A percentile compares a stretch with the other conserved stretches of the same genome.
Conservation (phyloP, 2,329 filamentous ascomycete species). For the Fusarium gaditjirri region DNA sequence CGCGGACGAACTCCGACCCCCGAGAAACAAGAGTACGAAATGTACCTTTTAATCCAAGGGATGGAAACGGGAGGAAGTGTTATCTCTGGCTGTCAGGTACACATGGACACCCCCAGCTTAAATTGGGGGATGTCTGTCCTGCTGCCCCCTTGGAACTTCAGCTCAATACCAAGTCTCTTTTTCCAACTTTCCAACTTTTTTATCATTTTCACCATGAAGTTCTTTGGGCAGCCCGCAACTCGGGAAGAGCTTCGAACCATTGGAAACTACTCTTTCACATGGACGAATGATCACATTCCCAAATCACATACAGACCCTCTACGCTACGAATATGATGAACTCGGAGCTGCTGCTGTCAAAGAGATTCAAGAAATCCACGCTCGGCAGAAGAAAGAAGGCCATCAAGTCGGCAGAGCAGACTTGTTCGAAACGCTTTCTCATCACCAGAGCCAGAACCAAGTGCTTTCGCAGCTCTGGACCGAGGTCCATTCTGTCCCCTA, state of each 20-base stretch:
- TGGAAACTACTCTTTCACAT: conserved; percentile 12
- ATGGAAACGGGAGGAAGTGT: neutral
- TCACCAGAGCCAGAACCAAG: neutral
- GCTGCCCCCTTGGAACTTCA: neutral
- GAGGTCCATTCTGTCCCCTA: conserved; percentile 68
- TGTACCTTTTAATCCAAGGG: neutral
- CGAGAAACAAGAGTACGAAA: neutral
- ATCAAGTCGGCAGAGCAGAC: conserved; percentile 2
- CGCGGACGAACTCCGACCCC: neutral
- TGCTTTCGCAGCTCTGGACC: conserved; percentile 21
- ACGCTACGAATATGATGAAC: conserved; percentile 12
- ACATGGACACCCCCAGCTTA: neutral
- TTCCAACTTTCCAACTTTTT: neutral
- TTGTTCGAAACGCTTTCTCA: conserved; percentile 13
- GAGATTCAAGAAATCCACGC: conserved; percentile 5
- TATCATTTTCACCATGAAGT: neutral
- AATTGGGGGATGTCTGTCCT: neutral
- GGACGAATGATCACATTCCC: conserved; percentile 16
- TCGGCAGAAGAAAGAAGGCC: neutral
- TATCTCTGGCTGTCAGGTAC: neutral
- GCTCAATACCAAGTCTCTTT: rapidly evolving
- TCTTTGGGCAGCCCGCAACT: neutral
- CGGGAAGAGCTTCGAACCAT: conserved; percentile 1
- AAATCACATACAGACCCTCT: conserved; percentile 23
- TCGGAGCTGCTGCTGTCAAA: conserved; percentile 10